Conservation (phyloP, 2,329 filamentous ascomycete species). For the Cordyceps tenuipes region DNA sequence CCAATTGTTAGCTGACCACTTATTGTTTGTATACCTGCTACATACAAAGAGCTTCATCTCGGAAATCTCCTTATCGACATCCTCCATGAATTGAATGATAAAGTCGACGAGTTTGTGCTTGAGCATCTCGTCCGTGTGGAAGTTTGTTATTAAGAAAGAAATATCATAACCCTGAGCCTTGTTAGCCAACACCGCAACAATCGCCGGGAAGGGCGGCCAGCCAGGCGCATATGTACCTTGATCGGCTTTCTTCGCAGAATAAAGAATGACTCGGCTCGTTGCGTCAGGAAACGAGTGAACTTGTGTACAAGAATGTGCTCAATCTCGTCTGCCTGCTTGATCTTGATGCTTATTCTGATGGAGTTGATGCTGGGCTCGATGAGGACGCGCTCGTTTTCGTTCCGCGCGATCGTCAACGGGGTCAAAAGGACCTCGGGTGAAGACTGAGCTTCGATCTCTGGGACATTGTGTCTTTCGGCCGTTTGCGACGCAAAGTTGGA, state of each 20-base stretch:
- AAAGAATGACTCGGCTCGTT: conserved; percentile 94
- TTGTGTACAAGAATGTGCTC: conserved; percentile 98
- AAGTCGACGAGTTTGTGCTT: conserved; percentile 99
- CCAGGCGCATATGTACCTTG: conserved; percentile 51
- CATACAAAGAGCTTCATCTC: conserved; percentile 99
- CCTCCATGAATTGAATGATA: conserved; percentile 99
- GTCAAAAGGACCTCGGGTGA: conserved; percentile 92
- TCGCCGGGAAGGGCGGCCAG: background rate
- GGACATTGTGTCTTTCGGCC: conserved; percentile 94
- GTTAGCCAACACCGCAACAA: conserved; percentile 19
- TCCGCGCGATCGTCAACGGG: conserved; percentile 81
- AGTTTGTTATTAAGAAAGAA: conserved; percentile 96
- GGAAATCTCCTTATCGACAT: conserved; percentile 99
- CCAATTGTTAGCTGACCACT: conserved; percentile 15
- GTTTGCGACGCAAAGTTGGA: conserved; percentile 98
- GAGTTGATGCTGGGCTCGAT: conserved; percentile 97
- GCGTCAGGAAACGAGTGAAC: conserved; percentile 92
- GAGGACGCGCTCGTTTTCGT: conserved; percentile 93
- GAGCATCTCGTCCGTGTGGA: conserved; percentile 96
- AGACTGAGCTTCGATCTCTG: conserved; percentile 87
- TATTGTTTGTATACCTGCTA: conserved; percentile 15
- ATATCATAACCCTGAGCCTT: conserved; percentile 80
- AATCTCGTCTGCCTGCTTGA: conserved; percentile 99
- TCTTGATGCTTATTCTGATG: conserved; percentile 94
- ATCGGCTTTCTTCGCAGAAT: conserved; percentile 92